Conservation (phyloP, 805 yeast genomes). For the Wickerhamomyces silvicola region DNA sequence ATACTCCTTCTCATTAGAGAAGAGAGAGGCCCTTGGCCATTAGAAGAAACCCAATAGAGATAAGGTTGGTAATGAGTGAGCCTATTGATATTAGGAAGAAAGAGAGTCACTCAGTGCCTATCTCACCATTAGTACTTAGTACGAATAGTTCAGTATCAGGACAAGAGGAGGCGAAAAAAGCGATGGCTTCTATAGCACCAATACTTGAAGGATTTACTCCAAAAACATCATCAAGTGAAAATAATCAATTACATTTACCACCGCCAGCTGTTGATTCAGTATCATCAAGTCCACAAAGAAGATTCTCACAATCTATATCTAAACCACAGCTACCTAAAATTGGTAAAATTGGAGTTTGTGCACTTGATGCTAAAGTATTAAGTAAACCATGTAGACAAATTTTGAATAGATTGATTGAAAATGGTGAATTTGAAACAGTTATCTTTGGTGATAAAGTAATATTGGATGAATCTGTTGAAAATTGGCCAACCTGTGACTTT, state of each 20-base stretch:
- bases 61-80: constrained; percentile 9
- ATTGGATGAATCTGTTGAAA: constrained; percentile 85
- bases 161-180: constrained; percentile 37
- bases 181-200: constrained; percentile 77
- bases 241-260: constrained; percentile 24
- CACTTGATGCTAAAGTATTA: constrained; percentile 95
- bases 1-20: no score
- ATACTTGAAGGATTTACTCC: constrained; percentile 69
- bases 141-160: constrained; percentile 8
- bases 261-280: constrained; percentile 14
- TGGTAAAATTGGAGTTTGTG: constrained; percentile 97
- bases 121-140: constrained; percentile 26
- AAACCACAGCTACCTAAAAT: constrained; percentile 54
- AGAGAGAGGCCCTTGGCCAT: no score
- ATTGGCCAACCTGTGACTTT: constrained; percentile 99
- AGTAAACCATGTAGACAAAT: constrained; percentile 94
- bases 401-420: constrained; percentile 76
- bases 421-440: constrained; percentile 94
- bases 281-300: constrained; percentile 13
- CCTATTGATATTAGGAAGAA: constrained; percentile 19
- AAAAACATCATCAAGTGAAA: constrained; percentile 52
- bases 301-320: constrained; percentile 6
- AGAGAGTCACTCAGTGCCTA: constrained; percentile 15
- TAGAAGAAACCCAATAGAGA: background rate
- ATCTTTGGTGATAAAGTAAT: constrained; percentile 97